Conservation (phyloP, 352 stramenopile genomes). For the Phytopythium kandeliae region DNA sequence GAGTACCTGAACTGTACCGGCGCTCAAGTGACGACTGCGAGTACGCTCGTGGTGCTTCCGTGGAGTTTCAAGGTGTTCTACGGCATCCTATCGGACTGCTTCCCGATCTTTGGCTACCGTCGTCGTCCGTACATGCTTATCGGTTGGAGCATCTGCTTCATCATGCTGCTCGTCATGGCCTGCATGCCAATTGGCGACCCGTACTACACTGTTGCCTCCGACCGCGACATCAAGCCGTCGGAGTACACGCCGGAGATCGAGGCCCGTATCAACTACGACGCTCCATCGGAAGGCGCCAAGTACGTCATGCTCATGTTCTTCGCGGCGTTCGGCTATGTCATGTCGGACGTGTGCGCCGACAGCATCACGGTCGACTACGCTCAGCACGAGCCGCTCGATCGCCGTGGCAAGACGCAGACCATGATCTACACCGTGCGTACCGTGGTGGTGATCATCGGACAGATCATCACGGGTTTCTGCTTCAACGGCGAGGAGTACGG, state of each 20-base stretch:
- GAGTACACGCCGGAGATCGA: conserved; percentile 16
- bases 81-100: conserved; percentile 67
- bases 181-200: conserved; percentile 15
- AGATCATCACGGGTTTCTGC: conserved; percentile 28
- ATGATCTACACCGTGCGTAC: conserved; percentile 23
- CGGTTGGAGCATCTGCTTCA: conserved; percentile 27
- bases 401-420: conserved; percentile 12
- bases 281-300: conserved; percentile 20
- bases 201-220: conserved; percentile 24
- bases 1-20: conserved; percentile 25
- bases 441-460: conserved; percentile 12
- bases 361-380: conserved; percentile 39
- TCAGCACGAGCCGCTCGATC: conserved; percentile 6
- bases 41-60: conserved; percentile 20
- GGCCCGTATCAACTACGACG: conserved; percentile 28
- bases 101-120: conserved; percentile 60
- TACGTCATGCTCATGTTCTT: conserved; percentile 58
- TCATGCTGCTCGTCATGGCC: conserved; percentile 29
- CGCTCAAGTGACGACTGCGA: conserved; percentile 23
- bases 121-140: conserved; percentile 62
- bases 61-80: conserved; percentile 67
- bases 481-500: conserved; percentile 50
- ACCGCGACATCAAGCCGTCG: conserved; percentile 12
- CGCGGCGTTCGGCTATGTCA: conserved; percentile 57
- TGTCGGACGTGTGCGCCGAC: conserved; percentile 58